Evolutionary conservation across 805 yeast species (phyloP).

Genomic region (Yarrowia sp.): DNA sequence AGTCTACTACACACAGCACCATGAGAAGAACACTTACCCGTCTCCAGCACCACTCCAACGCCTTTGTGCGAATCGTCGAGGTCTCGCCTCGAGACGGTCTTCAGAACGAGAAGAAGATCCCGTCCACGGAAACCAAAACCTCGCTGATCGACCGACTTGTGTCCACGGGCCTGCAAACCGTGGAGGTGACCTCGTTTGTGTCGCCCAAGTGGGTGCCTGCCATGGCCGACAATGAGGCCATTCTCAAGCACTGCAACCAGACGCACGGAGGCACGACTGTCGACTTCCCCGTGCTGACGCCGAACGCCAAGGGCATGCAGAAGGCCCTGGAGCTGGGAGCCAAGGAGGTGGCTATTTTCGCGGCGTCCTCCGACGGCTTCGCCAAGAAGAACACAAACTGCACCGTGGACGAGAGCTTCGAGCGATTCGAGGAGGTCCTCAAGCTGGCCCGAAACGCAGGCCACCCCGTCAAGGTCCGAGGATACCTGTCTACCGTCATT

Average conservation of each 20-base stretch:
- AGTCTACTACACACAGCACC: background rate
- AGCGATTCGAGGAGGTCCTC: conserved; percentile 33
- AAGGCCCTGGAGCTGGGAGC: conserved; percentile 31
- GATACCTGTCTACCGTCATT: conserved; percentile 38
- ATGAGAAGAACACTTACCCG: conserved; percentile 26
- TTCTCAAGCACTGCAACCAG: conserved; percentile 26
- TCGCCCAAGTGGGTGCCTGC: conserved; percentile 42
- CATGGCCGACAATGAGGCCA: conserved; percentile 37
- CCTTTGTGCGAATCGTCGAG: conserved; percentile 35
- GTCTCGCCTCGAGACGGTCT: conserved; percentile 41
- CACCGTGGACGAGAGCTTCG: conserved; percentile 35
- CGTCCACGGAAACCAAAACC: conserved; percentile 35
- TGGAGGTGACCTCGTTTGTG: conserved; percentile 39
- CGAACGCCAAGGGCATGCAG: conserved; percentile 37
- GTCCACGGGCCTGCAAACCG: conserved; percentile 32
- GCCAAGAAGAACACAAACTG: conserved; percentile 37
- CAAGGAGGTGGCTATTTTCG: conserved; percentile 37
- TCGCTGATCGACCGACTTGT: conserved; percentile 35
- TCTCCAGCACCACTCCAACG: conserved; percentile 20
- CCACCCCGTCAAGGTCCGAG: conserved; percentile 35
- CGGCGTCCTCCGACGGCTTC: conserved; percentile 39
- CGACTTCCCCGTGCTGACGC: conserved; percentile 37
- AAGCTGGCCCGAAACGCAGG: conserved; percentile 31
- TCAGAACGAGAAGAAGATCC: conserved; percentile 36
- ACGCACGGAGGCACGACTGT: conserved; percentile 13